Conservation (phyloP, 331 rosid genomes). For the Malus hybrid region DNA sequence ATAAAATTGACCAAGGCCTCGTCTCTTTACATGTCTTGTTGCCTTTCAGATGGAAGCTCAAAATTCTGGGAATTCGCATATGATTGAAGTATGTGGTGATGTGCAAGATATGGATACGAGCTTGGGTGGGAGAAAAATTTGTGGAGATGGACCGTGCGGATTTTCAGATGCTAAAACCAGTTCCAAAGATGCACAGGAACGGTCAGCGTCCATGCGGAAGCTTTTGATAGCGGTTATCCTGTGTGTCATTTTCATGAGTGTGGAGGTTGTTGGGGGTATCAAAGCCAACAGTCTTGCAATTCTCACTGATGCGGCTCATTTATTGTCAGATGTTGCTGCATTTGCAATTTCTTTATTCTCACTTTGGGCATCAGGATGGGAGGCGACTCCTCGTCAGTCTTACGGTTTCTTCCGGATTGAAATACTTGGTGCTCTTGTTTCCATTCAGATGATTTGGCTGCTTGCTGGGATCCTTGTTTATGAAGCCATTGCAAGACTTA, state of each 20-base stretch:
- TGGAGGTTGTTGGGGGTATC: constrained; percentile 58
- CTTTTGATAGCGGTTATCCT: constrained; percentile 41
- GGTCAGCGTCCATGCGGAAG: constrained; percentile 45
- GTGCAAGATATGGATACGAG: constrained; percentile 21
- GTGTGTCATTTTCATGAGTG: constrained; percentile 46
- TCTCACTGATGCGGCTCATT: constrained; percentile 60
- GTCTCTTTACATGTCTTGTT: neutral
- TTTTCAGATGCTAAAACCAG: constrained; percentile 40
- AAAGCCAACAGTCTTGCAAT: constrained; percentile 65
- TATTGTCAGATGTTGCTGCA: constrained; percentile 59
- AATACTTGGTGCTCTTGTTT: constrained; percentile 54
- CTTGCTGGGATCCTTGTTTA: constrained; percentile 59
- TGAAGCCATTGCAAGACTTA: constrained; percentile 45
- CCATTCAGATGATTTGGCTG: constrained; percentile 67
- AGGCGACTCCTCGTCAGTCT: constrained; percentile 55
- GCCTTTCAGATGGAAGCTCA: constrained; percentile 48
- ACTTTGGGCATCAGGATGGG: constrained; percentile 66
- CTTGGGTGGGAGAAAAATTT: constrained; percentile 32
- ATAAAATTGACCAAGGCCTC: neutral
- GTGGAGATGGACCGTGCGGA: constrained; percentile 55
- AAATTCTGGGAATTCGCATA: constrained; percentile 27
- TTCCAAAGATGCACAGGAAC: constrained; percentile 41
- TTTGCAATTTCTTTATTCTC: constrained; percentile 59
- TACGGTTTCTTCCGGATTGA: constrained; percentile 57
- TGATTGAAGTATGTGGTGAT: constrained; percentile 40